Evolutionary conservation across 2,329 filamentous ascomycete species (phyloP), one percentile per base, ranked within the genome.

Genomic region (Penicillium sp.): DNA sequence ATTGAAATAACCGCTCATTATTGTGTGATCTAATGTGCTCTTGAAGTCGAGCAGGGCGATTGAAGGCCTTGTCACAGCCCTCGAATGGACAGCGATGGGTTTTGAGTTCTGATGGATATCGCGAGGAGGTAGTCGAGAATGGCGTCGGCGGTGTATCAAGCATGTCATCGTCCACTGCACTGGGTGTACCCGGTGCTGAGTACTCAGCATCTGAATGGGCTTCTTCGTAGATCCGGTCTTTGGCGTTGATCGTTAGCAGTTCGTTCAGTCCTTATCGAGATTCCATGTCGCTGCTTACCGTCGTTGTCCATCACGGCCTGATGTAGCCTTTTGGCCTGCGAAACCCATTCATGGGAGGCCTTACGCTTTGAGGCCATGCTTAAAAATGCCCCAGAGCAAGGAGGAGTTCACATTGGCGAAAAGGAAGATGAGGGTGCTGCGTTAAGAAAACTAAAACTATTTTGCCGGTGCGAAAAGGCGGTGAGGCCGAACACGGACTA

Each of bases 21-120:
- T 84, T 92, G 70, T 97, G 92, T 1, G 88, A 91, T 57, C 90
- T 82, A 22, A 92, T 74, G 65, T 97, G 92, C 52, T 89, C 85
- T 53, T 87, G 80, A 4, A 96, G 79, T 25, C 90, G 84, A 30
- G 88, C 88, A 0, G 90, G 91, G 3, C 92, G 86, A 69, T 95
- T 95, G 77, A 94, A 97, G 6, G 86, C 85, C 74, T 95, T 95
- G 51, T 76, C 74, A 68, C 92, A 97, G 57, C 79, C 82, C 10
- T 86, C 81, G 68, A 84, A 86, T 0, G 87, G 84, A 73, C 92
- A 96, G 48, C 78, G 76, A 57, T 91, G 86, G 5, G 84, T 91
- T 76, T 95, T 95, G 52, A 84, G 79, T 67, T 83, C 89, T 38
- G 85, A 89, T 3, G 86, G 86, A 55, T 73, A 74, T 57, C 62